A percentile compares a stretch with the other conserved stretches of the same genome.
Conservation (phyloP, 1,284 basidiomycete genomes). For the Cryptococcus floricola region DNA sequence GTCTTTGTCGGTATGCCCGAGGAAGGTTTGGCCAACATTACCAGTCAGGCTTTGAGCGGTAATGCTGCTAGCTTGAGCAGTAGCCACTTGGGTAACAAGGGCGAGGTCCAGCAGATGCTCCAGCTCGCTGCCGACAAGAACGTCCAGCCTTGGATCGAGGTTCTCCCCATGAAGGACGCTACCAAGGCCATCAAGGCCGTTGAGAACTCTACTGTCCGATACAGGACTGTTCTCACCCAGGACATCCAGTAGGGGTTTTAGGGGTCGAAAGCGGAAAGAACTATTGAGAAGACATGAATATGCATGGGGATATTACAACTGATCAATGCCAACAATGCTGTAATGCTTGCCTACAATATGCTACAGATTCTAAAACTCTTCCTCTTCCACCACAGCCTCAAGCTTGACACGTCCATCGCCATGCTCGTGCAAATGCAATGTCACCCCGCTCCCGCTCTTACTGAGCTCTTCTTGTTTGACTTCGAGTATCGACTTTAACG, state of each 20-base stretch:
- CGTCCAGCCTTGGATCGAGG: slow-evolving; percentile 53
- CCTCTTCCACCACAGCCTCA: slow-evolving; percentile 15
- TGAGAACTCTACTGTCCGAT: slow-evolving; percentile 55
- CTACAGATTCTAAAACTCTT: slow-evolving; percentile 8
- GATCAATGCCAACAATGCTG: background rate
- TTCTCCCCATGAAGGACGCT: slow-evolving; percentile 57
- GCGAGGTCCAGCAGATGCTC: slow-evolving; percentile 57
- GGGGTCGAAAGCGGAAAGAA: background rate
- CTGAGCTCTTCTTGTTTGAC: slow-evolving; percentile 7
- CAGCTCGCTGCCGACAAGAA: slow-evolving; percentile 58
- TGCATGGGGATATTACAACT: background rate
- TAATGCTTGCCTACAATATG: background rate
- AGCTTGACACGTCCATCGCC: slow-evolving; percentile 11
- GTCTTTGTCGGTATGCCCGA: slow-evolving; percentile 55
- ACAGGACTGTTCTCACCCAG: slow-evolving; percentile 54
- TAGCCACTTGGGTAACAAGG: slow-evolving; percentile 60
- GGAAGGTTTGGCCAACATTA: slow-evolving; percentile 22
- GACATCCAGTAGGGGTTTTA: slow-evolving; percentile 16
- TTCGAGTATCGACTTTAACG: background rate
- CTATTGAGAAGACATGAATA: background rate
- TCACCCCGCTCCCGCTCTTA: slow-evolving; percentile 4
- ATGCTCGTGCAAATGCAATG: slow-evolving; percentile 2
- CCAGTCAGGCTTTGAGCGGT: slow-evolving; percentile 17
- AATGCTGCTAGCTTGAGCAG: slow-evolving; percentile 33
- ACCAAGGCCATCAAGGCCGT: slow-evolving; percentile 56